Base-by-base conservation (phyloP, 2,329 filamentous ascomycete species). In the Fusarium robinianum region DNA sequence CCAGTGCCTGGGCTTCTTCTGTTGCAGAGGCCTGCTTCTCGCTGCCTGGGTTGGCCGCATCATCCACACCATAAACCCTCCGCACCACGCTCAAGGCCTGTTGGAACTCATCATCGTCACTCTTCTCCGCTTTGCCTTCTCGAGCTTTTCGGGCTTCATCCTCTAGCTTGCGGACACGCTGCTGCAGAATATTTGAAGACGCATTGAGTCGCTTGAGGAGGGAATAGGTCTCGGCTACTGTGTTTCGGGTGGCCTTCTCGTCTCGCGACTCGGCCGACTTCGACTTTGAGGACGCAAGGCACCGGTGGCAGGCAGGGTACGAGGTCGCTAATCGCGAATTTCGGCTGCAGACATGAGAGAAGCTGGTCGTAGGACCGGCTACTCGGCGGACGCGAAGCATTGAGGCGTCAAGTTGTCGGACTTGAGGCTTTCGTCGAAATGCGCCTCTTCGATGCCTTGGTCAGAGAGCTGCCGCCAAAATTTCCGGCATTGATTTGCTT, bases 381-480 rank as follows among this genome's bases (percentile, higher is more conserved):
- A 48, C 37, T 25, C 53, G 51, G 34, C 51, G 44, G 18, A 52
- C 27, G 36, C 64, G 64, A 57, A 68, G 61, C 66, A 68, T 68
- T 48, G 49, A 27, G 36, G 32, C 15, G 30, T 25, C 29, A 15
- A 8, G 29, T 39, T 42, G 21, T 31, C 36, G 16, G 35, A 34
- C 27, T 43, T 47, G 46, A 26, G 30, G 32, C 15, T 31, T 35
- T 25, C 15, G 31, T 24, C 7, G 35, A 56, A 30, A n/a, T 44
- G 41, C 30, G 26, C 30, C 14, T 27, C 10, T 22, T 17, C 12
- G 15, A 35, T 23, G 16, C 31, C 23, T 37, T n/a, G 23, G n/a
- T 14, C 15, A 16, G 30, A 11, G 30, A 11, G 18, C n/a, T 11
- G 10, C 25, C 22, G 12, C 18, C 25, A 56, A 54, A 53, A 50